Evolutionary conservation across 1,284 basidiomycete species (phyloP).

Genomic region (Laetiporus sulphureus): DNA sequence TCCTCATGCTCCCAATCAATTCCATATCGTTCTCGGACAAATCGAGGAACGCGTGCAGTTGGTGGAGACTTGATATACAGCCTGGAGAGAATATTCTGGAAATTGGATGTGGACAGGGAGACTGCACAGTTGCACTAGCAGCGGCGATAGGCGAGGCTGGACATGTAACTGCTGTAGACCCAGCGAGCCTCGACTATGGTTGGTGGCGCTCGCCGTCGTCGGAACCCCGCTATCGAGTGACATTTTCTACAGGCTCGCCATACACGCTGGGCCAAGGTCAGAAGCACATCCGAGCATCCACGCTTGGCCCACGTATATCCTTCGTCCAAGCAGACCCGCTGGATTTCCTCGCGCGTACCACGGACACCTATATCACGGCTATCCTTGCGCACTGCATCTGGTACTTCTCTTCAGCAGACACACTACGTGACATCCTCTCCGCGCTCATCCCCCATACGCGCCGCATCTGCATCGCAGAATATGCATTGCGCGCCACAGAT

Average conservation of each 20-base stretch:
- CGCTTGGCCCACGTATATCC: conserved; percentile 30
- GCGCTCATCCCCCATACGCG: conserved; percentile 22
- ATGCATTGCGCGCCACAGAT: conserved; percentile 23
- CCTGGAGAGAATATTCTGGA: conserved; percentile 30
- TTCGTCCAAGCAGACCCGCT: conserved; percentile 31
- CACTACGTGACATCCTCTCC: conserved; percentile 27
- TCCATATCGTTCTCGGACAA: conserved; percentile 18
- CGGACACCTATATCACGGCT: conserved; percentile 27
- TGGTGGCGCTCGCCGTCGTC: conserved; percentile 7
- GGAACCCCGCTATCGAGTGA: neutral
- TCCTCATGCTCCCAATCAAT: conserved; percentile 10
- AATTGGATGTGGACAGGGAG: conserved; percentile 39
- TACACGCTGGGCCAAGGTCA: conserved; percentile 36
- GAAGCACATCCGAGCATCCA: conserved; percentile 24
- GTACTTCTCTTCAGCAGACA: conserved; percentile 34
- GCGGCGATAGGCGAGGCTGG: conserved; percentile 30
- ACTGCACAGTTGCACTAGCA: conserved; percentile 34
- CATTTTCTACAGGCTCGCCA: conserved; percentile 25
- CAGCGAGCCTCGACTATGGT: conserved; percentile 34
- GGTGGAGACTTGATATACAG: conserved; percentile 26
- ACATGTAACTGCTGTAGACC: conserved; percentile 35
- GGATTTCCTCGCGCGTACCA: conserved; percentile 21
- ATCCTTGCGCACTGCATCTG: conserved; percentile 34
- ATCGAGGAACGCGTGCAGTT: conserved; percentile 32
- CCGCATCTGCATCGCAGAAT: conserved; percentile 33